Base-by-base conservation (phyloP, 768 basidiomycete species). In the Leccinum fibrillosum region DNA sequence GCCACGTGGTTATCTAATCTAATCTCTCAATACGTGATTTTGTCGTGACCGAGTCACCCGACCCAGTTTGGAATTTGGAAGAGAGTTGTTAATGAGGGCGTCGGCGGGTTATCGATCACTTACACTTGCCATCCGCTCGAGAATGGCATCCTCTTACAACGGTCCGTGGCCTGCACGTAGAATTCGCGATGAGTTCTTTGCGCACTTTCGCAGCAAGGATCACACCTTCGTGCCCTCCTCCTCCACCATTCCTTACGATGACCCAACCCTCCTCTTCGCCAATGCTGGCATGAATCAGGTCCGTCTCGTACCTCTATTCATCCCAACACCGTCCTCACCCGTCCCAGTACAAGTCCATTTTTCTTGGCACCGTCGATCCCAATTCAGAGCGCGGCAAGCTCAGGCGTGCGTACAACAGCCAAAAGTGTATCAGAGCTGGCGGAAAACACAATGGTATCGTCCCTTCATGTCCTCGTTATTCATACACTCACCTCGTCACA, bases 251-350 rank as follows among this genome's bases (percentile, higher is more conserved):
- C 97, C 97, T 2, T 98, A 92, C 72, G 97, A 98, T 58, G 97
- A 98, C 76, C 96, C 96, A 2, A 98, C 97, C 15, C 81, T 99
- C 37, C 85, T 98, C 55, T 99, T 99, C 67, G 94, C 94, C 58
- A 99, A 99, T 80, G 96, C 96, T 62, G 97, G 97, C 59, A 96
- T 94, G 92, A 94, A 94, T 70, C 92, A 94, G 82, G 90, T 85
- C 64, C 35, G 76, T 59, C 50, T 35, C 48, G n/a, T 50, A 8
- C 51, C 28, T 21, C 48, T 57, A 8, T 12, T 52, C 30, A 23
- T 54, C 34, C 0, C 37, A 28, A 7, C 11, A 3, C 17, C 15
- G 11, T 61, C 52, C 62, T 63, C 51, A 63, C 56, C 53, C 73
- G 42, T 55, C 49, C 56, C 56, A 58, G 90, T 98, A 91, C 80